Base-by-base conservation (phyloP, 192 early-diverging fungal species). In the Gonapodya sp. region DNA sequence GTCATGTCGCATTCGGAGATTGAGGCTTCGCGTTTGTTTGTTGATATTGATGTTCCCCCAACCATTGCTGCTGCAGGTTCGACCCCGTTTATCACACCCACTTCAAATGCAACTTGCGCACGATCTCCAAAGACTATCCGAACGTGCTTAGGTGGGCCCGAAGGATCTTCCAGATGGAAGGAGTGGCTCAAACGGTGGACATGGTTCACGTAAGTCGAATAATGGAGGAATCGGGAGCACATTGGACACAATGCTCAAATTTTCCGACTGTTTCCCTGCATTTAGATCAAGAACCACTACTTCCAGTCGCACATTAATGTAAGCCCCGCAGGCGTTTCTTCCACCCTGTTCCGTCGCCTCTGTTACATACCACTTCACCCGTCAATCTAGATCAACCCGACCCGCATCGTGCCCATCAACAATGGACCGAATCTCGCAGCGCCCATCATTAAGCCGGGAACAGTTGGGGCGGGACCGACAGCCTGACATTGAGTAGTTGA, bases 301-400 rank as follows among this genome's bases (percentile, higher is more conserved):
- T 98, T 94, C 83, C 87, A 90, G 89, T 92, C 90, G 73, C 96
- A 97, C 84, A 86, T n/a, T n/a, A n/a, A n/a, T n/a, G n/a, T n/a
- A n/a, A n/a, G n/a, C n/a, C n/a, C n/a, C n/a, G n/a, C n/a, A n/a
- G n/a, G n/a, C n/a, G n/a, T n/a, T n/a, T n/a, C n/a, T n/a, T n/a
- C n/a, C n/a, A n/a, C n/a, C n/a, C n/a, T n/a, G n/a, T n/a, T n/a
- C n/a, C n/a, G n/a, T n/a, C n/a, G n/a, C n/a, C n/a, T n/a, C n/a
- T n/a, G n/a, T n/a, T n/a, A n/a, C n/a, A n/a, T n/a, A n/a, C n/a
- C n/a, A n/a, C n/a, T n/a, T n/a, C n/a, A n/a, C n/a, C n/a, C n/a
- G n/a, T n/a, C n/a, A n/a, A n/a, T 86, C 2, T 93, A 97, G 86
- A 97, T 99, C 87, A 99, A 99, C 85, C 97, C 97, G 0, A 90